These are phyloP conservation scores for Pseudozyma pruni DNA, from an alignment of 1,284 basidiomycete species.

Conservation along the genomic window DNA sequence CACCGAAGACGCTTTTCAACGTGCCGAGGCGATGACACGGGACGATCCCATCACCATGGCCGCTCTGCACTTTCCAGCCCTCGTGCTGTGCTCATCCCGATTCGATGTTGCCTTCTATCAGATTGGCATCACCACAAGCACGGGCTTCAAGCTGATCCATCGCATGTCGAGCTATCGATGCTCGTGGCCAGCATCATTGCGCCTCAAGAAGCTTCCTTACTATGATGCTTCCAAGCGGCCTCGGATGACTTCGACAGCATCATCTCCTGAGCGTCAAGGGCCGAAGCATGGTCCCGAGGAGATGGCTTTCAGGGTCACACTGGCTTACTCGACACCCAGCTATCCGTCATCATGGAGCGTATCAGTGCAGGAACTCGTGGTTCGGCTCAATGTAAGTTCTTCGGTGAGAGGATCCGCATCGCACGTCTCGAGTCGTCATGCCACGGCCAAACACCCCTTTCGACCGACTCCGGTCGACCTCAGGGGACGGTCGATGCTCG, in stretches of 20 bases:
- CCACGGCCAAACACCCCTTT: constrained; percentile 26
- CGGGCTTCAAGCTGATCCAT: constrained; percentile 9
- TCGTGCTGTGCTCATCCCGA: constrained; percentile 61
- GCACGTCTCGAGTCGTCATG: constrained; percentile 42
- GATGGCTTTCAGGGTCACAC: constrained; percentile 46
- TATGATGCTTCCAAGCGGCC: constrained; percentile 29
- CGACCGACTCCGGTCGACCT: constrained; percentile 32
- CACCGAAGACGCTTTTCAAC: constrained; percentile 18
- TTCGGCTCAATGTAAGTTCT: constrained; percentile 34
- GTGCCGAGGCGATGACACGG: not conserved
- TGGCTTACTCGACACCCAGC: constrained; percentile 63
- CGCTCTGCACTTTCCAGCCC: constrained; percentile 49
- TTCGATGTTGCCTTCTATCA: constrained; percentile 56
- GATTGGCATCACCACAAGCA: constrained; percentile 1
- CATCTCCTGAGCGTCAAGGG: not conserved
- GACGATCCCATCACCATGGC: constrained; percentile 32
- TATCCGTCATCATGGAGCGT: constrained; percentile 62
- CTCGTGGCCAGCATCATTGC: constrained; percentile 47
- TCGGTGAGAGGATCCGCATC: not conserved
- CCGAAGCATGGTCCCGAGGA: not conserved
- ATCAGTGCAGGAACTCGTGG: constrained; percentile 58
- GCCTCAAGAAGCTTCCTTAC: constrained; percentile 51
- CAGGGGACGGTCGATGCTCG: constrained; percentile 30
- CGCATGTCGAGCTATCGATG: constrained; percentile 38
- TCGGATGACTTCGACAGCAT: constrained; percentile 1